Evolutionary conservation across 805 yeast genomes (phyloP).

Genomic region (Saccharomyces kudriavzevii): DNA sequence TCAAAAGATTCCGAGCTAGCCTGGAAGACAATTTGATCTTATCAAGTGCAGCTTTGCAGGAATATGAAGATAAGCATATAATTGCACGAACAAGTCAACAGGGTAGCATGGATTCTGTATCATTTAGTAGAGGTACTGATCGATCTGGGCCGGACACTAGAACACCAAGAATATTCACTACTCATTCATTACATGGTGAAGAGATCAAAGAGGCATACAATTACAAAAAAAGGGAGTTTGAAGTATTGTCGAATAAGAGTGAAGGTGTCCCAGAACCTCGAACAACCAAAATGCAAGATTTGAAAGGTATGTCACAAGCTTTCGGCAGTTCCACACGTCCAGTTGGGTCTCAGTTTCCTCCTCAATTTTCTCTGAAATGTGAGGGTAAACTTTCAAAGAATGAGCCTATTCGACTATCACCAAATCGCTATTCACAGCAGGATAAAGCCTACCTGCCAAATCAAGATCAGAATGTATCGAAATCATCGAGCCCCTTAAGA

Average conservation of each 20-base stretch:
- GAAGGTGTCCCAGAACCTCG: not conserved
- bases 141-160: constrained; percentile 29
- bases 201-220: constrained; percentile 28
- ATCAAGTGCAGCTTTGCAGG: constrained; percentile 52
- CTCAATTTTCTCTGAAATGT: not conserved
- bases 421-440: not conserved
- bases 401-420: not conserved
- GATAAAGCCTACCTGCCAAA: not conserved
- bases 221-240: constrained; percentile 22
- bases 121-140: constrained; percentile 17
- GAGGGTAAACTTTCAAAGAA: not conserved
- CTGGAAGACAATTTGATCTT: constrained; percentile 53
- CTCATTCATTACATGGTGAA: constrained; percentile 39
- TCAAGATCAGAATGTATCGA: not conserved
- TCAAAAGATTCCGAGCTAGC: constrained; percentile 39
- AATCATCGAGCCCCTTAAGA: constrained; percentile 1
- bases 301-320: not conserved
- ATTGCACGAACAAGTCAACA: constrained; percentile 46
- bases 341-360: not conserved
- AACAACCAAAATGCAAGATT: not conserved
- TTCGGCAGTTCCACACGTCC: not conserved
- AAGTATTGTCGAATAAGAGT: constrained; percentile 8
- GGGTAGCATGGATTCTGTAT: constrained; percentile 54
- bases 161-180: constrained; percentile 37
- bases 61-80: constrained; percentile 50